Evolutionary conservation across 2,329 filamentous ascomycete genomes (phyloP), one percentile per base, ranked within the genome.

Genomic region (Cryoendolithus antarcticus): DNA sequence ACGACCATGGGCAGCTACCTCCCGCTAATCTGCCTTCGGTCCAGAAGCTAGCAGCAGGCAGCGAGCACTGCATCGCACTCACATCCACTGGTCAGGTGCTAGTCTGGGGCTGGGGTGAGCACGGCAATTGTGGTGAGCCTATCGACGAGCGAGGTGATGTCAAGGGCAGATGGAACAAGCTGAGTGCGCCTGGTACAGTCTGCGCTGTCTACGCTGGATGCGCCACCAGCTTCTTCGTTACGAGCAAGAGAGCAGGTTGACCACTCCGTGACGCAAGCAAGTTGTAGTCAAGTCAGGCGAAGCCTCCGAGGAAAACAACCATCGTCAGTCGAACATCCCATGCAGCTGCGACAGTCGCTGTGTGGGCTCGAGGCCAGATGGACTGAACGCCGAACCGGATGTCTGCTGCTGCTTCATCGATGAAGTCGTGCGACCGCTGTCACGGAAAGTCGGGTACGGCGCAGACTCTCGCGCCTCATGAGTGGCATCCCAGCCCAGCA

Each of bases 21-120:
- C 81, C 84, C 1, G 55, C 62, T 2, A 64, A 66, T 15, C 57
- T 93, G 1, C 78, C 80, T 0, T 54, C 56, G 1, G 53, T 86
- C 3, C 61, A 64, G 7, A 65, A 67, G 15, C 71, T 96, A n/a
- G 82, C 83, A 3, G 74, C 82, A 34, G 91, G 91, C 0, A 95
- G 89, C 55, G 91, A 96, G 60, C 91, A 98, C 60, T 77, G 75
- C n/a, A 61, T 96, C 45, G 84, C 77, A 6, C 61, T 89, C 19
- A 77, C 82, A 7, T 66, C 71, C 12, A 37, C 47, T 44, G 75
- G 75, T 1, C 72, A 79, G 37, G 75, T 94, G 1, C 62, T 93
- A 35, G 75, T 84, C 1, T 96, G 89, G 86, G 91, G 91, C 12
- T 98, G 91, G 91, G 88, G 86, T 2, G 89, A 96, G 62, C 91